phyloP scores from a whole-genome alignment of 768 basidiomycete genomes.

The Podaxis mareebaensis region DNA sequence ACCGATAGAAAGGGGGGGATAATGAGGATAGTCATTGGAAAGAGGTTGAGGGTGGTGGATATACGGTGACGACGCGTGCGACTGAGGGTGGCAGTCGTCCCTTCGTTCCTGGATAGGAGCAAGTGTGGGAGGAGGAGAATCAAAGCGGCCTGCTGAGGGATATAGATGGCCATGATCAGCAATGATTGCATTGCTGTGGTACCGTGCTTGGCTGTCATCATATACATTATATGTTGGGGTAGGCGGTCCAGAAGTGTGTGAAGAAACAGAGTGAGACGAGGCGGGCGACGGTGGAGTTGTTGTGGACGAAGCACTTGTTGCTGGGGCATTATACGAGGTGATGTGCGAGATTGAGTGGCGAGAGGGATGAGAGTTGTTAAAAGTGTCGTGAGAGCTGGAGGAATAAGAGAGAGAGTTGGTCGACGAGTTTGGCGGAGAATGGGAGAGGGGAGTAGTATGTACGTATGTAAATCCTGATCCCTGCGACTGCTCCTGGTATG shows the following conservation, averaged over 20 bases:
- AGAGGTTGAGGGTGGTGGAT: slow-evolving; percentile 43
- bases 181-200: slow-evolving; percentile 32
- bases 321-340: slow-evolving; percentile 41
- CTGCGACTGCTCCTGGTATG: slow-evolving; percentile 46
- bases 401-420: slow-evolving; percentile 27
- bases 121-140: slow-evolving; percentile 54
- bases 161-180: slow-evolving; percentile 26
- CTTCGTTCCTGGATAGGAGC: slow-evolving; percentile 55
- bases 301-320: slow-evolving; percentile 28
- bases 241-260: slow-evolving; percentile 43
- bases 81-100: slow-evolving; percentile 30
- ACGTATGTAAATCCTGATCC: slow-evolving; percentile 37
- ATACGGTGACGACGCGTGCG: slow-evolving; percentile 35
- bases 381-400: slow-evolving; percentile 31
- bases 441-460: slow-evolving; percentile 35
- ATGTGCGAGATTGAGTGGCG: slow-evolving; percentile 63
- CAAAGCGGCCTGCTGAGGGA: slow-evolving; percentile 34
- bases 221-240: slow-evolving; percentile 49
- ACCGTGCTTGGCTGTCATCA: slow-evolving; percentile 42
- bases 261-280: slow-evolving; percentile 49
- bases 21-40: slow-evolving; percentile 41
- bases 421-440: slow-evolving; percentile 24
- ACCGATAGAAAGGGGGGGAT: slow-evolving; percentile 38
- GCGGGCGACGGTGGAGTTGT: slow-evolving; percentile 50
- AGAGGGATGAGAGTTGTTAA: slow-evolving; percentile 38